Base-by-base conservation (phyloP, 164 flowering plant genomes). In the Buxus sempervirens region DNA sequence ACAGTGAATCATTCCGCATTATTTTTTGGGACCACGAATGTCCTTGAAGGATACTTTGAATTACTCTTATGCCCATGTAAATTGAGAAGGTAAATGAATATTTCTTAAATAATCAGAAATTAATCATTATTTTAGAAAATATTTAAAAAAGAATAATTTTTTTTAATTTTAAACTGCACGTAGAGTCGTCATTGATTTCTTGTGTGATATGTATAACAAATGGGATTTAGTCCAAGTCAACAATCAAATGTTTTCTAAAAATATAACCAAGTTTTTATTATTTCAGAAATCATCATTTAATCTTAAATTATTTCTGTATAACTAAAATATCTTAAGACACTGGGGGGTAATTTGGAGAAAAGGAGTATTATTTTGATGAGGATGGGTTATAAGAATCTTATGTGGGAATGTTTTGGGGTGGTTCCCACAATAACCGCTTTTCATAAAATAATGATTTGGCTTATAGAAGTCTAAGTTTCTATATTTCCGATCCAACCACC, bases 331-430 rank as follows among this genome's bases (percentile, higher is more conserved):
- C 22, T 9, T n/a, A 14, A 1, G 16, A 57, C 25, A 57, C 2
- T 8, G 12, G 51, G 54, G 71, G 72, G 78, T 51, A 59, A n/a
- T 64, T 76, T 72, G 36, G 63, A 32, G 49, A 56, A 26, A n/a
- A 27, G 32, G 25, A 54, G 19, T 49, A 20, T 64, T 49, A 22
- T 38, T 49, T 49, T 10, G 8, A 5, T n/a, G 9, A 53, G 62
- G 71, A 67, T 79, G 84, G 79, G 73, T 75, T 83, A 73, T 79
- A 79, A 69, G 14, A 65, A 54, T 57, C 71, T 75, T 54, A 58
- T 32, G 9, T 51, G 70, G 36, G 71, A 65, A 55, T 48, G 57
- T 54, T 62, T 20, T 32, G 4, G 41, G n/a, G 56, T 22, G 32
- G 7, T 57, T 23, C 58, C 67, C 36, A 75, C 70, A 63, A 69